Base-by-base conservation (phyloP, 352 stramenopile species). In the Phytophthora macrochlamydospora region DNA sequence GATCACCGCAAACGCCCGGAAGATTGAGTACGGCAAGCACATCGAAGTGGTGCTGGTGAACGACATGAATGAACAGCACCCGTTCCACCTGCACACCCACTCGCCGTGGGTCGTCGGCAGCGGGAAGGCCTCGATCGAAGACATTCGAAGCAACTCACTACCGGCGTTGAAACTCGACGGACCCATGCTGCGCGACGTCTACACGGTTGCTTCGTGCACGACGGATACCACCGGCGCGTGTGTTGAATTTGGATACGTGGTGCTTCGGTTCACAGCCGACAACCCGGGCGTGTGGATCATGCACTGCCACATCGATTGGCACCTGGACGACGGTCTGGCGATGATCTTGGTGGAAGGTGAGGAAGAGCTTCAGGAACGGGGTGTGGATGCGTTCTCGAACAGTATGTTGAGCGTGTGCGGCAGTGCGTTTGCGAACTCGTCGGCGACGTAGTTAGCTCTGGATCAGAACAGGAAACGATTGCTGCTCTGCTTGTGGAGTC, bases 221-320 rank as follows among this genome's bases (percentile, higher is more conserved):
- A 52, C 45, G 0, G 67, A 74, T 43, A 56, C 29, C 44, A 70
- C 61, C 13, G 56, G 52, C 4, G 55, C 30, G 0, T 79, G 71
- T 24, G 9, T 62, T 14, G 56, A 74, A 18, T 54, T 62, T n/a
- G 71, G 71, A 13, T 76, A 69, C 51, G 9, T 76, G 4, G 62
- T 79, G 32, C 65, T 83, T 48, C 75, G 69, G 18, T 79, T 79
- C 51, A 62, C 56, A 14, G 63, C 71, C 4, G 64, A 80, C 61
- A 80, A 73, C 51, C 59, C 70, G 7, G 71, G 75, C 9, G 71
- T 71, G 8, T 83, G 71, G 75, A 62, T 76, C 28, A 43, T 83
- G 56, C 75, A 83, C 52, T 80, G 75, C 63, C 74, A 83, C 51
- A 72, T 79, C 30, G 74, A 78, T 4, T 79, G 67, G 60, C 74